Evolutionary conservation across 2,329 filamentous ascomycete genomes (phyloP).

Genomic region (Knufia petricola): DNA sequence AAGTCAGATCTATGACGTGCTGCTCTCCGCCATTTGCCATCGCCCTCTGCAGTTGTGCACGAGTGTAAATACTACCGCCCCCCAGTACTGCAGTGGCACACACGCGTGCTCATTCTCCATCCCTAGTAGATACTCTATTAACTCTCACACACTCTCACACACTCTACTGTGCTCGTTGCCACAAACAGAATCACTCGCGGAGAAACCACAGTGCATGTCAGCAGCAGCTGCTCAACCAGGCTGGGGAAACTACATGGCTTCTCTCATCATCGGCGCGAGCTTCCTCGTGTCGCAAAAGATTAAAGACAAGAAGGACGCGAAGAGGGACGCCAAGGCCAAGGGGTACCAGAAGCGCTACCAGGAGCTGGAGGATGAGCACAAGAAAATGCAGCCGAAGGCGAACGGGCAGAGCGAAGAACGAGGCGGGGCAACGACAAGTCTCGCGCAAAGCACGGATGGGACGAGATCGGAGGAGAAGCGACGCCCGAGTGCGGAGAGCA

Average conservation of each 20-base stretch:
- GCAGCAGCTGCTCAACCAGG: background rate
- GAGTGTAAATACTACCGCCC: too few relatives aligned
- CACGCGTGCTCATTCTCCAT: too few relatives aligned
- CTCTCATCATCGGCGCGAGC: slow-evolving; percentile 27
- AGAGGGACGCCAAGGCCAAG: slow-evolving; percentile 12
- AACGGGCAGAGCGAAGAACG: background rate
- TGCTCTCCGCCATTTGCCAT: too few relatives aligned
- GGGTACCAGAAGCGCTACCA: slow-evolving; percentile 11
- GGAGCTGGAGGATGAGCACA: slow-evolving; percentile 11
- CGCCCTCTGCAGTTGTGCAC: too few relatives aligned
- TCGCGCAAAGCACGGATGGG: background rate
- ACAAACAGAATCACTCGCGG: too few relatives aligned
- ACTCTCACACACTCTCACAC: too few relatives aligned
- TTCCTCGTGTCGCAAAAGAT: slow-evolving; percentile 9
- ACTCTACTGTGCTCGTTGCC: too few relatives aligned
- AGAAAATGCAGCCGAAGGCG: background rate
- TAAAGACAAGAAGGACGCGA: slow-evolving; percentile 11
- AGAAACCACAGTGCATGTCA: background rate
- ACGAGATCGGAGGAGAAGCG: background rate
- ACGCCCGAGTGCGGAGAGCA: too few relatives aligned
- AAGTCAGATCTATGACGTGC: too few relatives aligned
- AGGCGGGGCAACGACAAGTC: background rate
- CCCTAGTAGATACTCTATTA: too few relatives aligned
- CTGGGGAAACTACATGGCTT: slow-evolving; percentile 20
- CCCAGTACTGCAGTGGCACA: too few relatives aligned